Conservation (phyloP, 2,329 filamentous ascomycete species). For the Cladophialophora carrionii region DNA sequence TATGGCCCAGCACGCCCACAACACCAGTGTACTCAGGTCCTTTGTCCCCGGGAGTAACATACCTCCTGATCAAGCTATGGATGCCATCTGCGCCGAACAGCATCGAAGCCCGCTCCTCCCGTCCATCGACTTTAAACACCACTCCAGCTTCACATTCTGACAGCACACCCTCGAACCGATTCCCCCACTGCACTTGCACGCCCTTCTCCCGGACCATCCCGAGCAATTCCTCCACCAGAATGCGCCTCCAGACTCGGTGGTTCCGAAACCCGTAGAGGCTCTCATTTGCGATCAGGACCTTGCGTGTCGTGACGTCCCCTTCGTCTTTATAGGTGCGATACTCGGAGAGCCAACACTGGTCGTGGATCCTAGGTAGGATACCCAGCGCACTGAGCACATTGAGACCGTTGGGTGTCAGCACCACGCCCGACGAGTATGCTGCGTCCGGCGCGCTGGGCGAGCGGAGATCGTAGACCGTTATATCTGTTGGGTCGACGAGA, state of each 20-base stretch:
- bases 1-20: slow-evolving; percentile 45
- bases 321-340: slow-evolving; percentile 44
- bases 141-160: slow-evolving; percentile 52
- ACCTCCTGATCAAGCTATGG: slow-evolving; percentile 58
- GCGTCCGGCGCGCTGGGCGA: slow-evolving; percentile 36
- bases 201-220: slow-evolving; percentile 46
- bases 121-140: slow-evolving; percentile 55
- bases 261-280: slow-evolving; percentile 57
- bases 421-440: slow-evolving; percentile 39
- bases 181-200: slow-evolving; percentile 53
- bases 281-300: slow-evolving; percentile 47
- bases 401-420: slow-evolving; percentile 34
- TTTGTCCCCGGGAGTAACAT: slow-evolving; percentile 53
- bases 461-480: slow-evolving; percentile 43
- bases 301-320: slow-evolving; percentile 29
- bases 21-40: slow-evolving; percentile 57
- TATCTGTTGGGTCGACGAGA: slow-evolving; percentile 33
- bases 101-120: slow-evolving; percentile 46
- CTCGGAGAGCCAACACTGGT: slow-evolving; percentile 40
- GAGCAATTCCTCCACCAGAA: slow-evolving; percentile 56
- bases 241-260: slow-evolving; percentile 58
- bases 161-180: slow-evolving; percentile 53
- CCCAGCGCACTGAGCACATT: slow-evolving; percentile 24
- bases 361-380: slow-evolving; percentile 17
- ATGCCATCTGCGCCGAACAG: slow-evolving; percentile 65